Conservation (phyloP, 148 eudicot genomes). For the Silene latifolia region DNA sequence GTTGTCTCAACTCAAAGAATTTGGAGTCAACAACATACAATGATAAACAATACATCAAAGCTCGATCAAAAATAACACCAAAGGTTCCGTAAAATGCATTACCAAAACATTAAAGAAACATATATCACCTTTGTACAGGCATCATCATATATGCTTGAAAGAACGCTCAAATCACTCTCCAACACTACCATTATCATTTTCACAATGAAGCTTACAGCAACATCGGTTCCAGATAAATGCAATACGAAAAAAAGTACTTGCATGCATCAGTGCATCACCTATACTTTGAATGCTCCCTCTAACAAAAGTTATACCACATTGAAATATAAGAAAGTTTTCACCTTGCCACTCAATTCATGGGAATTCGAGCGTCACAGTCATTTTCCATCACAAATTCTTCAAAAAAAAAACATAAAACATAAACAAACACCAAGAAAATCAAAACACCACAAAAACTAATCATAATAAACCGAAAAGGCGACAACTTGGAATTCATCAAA, state of each 20-base stretch:
- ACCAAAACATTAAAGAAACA: too few relatives aligned
- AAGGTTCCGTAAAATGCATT: background rate
- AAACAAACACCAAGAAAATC: background rate
- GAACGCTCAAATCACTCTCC: background rate
- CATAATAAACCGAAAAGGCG: constrained; percentile 9
- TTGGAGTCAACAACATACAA: background rate
- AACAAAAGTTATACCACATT: background rate
- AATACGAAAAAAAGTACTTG: background rate
- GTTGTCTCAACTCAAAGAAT: background rate
- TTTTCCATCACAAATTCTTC: background rate
- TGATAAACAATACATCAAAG: background rate
- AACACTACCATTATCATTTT: background rate
- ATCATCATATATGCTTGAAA: background rate
- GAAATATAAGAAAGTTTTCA: background rate
- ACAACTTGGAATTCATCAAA: background rate
- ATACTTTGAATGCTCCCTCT: background rate
- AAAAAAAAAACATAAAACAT: background rate
- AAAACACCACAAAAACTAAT: background rate
- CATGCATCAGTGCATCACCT: constrained; percentile 1
- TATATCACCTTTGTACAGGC: background rate
- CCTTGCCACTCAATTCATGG: background rate
- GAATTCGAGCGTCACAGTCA: background rate
- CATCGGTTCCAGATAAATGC: background rate
- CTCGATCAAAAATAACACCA: background rate
- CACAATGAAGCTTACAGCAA: background rate